Evolutionary conservation across 2,329 filamentous ascomycete genomes (phyloP), one percentile per base, ranked within the genome.

Genomic region (Pseudocercospora ulei): DNA sequence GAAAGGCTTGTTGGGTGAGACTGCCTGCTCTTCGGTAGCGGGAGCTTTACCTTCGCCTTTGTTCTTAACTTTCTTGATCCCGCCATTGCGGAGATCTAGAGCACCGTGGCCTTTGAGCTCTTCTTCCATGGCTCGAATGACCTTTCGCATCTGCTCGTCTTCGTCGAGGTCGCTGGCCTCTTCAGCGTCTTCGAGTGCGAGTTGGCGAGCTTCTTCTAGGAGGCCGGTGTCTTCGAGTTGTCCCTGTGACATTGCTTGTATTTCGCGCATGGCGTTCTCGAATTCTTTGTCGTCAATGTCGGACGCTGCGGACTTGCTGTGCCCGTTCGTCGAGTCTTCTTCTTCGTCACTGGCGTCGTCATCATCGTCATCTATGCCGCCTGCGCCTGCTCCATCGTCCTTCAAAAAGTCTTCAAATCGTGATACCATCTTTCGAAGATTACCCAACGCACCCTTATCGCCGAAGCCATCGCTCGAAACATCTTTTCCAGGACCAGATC

Each of bases 351-450:
- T 5, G 8, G 9, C n/a, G 16, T 41, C 12, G 9, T 24, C 17
- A 5, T 71, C 71, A 1, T 70, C 68, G 7, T 37, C 61, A 43
- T 84, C 77, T 0, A 79, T 82, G 0, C 86, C 88, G 30, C 93
- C 86, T 4, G 78, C 60, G 1, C 82, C 87, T 0, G 86, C 85
- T 29, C 72, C 73, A 7, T 92, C 82, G 52, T 96, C 84, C 39
- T 92, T 83, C 29, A 98, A 63, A 52, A 98, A 96, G 7, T 81
- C 70, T 56, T 95, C 86, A 55, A 98, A 96, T n/a, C 85, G 76
- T 30, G 82, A 80, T 0, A 98, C 90, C 58, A 96, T 94, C 56
- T 88, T 88, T 38, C 81, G 78, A 13, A 98, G 67, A 56, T 94
- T 81, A 3, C 77, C 76, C 54, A 87, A 78, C 0, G 78, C 74